These are phyloP conservation scores for Beauveria bassiana DNA, from an alignment of 2,329 filamentous ascomycete genomes.

Conservation along the genomic window DNA sequence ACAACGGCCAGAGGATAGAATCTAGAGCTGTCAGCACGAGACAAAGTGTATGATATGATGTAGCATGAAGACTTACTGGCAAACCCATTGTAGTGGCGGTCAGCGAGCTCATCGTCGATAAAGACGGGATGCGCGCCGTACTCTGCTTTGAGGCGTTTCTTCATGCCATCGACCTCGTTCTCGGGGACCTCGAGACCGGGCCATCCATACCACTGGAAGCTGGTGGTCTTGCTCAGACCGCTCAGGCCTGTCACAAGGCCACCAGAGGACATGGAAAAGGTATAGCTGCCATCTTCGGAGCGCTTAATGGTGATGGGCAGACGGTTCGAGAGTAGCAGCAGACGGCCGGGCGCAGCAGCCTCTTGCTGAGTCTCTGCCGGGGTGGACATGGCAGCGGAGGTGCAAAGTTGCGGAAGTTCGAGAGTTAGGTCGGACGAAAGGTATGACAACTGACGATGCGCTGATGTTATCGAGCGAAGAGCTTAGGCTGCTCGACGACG, in stretches of 20 bases:
- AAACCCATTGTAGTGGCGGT: conserved; percentile 96
- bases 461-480: neutral
- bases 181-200: conserved; percentile 88
- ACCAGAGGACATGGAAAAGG: conserved; percentile 93
- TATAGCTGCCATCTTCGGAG: conserved; percentile 82
- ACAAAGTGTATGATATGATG: neutral
- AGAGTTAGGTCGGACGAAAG: neutral
- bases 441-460: neutral
- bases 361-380: conserved; percentile 26
- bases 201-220: conserved; percentile 99
- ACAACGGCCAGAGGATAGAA: conserved; percentile 95
- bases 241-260: conserved; percentile 91
- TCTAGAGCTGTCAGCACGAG: conserved; percentile 42
- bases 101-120: conserved; percentile 85
- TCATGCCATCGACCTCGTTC: conserved; percentile 66
- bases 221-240: conserved; percentile 83
- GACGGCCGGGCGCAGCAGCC: conserved; percentile 35
- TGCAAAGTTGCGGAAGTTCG: no score
- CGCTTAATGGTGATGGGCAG: conserved; percentile 95
- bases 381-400: conserved; percentile 26
- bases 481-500: neutral
- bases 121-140: conserved; percentile 89
- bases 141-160: conserved; percentile 72
- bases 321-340: conserved; percentile 88
- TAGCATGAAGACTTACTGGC: conserved; percentile 60